Evolutionary conservation across 2,329 filamentous ascomycete genomes (phyloP).

Genomic region (Ophiostoma montium): DNA sequence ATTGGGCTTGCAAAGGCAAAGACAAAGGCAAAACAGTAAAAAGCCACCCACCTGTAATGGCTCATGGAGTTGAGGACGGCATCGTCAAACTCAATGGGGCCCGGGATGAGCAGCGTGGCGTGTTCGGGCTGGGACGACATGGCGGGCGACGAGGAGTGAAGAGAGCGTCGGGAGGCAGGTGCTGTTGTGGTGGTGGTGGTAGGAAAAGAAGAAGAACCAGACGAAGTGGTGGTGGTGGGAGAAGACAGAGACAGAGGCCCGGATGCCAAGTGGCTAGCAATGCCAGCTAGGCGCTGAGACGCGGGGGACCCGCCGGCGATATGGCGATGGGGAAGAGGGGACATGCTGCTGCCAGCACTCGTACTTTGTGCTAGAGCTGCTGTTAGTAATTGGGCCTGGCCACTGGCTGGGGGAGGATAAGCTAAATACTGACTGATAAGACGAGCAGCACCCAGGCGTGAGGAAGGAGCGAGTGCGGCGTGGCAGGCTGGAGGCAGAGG

Average conservation of each 20-base stretch:
- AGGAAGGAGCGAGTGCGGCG: constrained; percentile 2
- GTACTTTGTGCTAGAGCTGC: background rate
- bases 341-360: background rate
- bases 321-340: constrained; percentile 7
- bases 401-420: constrained; percentile 4
- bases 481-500: background rate
- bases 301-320: constrained; percentile 11
- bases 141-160: constrained; percentile 16
- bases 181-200: constrained; percentile 18
- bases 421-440: background rate
- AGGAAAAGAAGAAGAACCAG: background rate
- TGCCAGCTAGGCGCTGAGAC: constrained; percentile 17
- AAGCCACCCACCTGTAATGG: constrained; percentile 85
- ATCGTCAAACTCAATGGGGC: constrained; percentile 98
- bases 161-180: constrained; percentile 5
- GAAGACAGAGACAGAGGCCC: constrained; percentile 14
- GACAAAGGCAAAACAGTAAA: background rate
- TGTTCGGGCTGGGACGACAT: constrained; percentile 51
- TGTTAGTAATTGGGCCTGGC: constrained; percentile 11
- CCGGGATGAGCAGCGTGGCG: constrained; percentile 79
- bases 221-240: background rate
- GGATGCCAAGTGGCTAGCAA: constrained; percentile 16
- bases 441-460: background rate
- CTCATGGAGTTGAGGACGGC: constrained; percentile 87
- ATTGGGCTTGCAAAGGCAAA: background rate